Conservation (phyloP, 1,284 basidiomycete species). For the Neolentinus lepideus region DNA sequence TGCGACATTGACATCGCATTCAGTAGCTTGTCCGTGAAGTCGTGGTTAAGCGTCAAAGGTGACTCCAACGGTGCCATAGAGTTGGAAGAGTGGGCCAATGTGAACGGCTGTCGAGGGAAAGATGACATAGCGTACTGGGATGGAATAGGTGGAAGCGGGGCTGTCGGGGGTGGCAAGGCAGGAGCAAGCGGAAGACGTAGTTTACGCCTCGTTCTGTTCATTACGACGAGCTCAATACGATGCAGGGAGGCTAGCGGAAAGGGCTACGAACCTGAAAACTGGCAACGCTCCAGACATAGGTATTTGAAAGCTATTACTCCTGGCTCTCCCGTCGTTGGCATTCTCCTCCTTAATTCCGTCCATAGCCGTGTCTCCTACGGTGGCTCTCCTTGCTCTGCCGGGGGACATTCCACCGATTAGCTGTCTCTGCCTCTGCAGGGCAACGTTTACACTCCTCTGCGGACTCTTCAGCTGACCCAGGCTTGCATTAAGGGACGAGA, state of each 20-base stretch:
- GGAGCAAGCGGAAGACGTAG: neutral
- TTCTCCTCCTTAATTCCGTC: neutral
- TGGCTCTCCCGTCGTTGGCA: neutral
- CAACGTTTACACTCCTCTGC: neutral
- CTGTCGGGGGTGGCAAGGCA: neutral
- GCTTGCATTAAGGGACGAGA: neutral
- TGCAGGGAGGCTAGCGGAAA: neutral
- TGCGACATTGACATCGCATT: neutral
- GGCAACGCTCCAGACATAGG: neutral
- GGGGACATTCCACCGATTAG: neutral
- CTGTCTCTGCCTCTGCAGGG: neutral
- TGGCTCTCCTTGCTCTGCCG: neutral
- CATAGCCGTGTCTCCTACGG: neutral
- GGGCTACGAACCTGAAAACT: neutral
- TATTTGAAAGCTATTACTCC: neutral
- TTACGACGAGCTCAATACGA: neutral
- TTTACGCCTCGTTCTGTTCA: neutral
- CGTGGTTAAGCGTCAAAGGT: neutral
- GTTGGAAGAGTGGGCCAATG: neutral
- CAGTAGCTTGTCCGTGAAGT: neutral
- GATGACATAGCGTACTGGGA: neutral
- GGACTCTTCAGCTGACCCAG: neutral
- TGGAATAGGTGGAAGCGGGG: neutral
- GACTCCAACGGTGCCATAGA: neutral
- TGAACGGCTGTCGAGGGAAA: neutral